Percentiles rank a stretch among this genome's conserved stretches.
These are phyloP conservation scores for Pseudogymnoascus sp. DNA, from an alignment of 2,329 filamentous ascomycete species.

Conservation along the genomic window DNA sequence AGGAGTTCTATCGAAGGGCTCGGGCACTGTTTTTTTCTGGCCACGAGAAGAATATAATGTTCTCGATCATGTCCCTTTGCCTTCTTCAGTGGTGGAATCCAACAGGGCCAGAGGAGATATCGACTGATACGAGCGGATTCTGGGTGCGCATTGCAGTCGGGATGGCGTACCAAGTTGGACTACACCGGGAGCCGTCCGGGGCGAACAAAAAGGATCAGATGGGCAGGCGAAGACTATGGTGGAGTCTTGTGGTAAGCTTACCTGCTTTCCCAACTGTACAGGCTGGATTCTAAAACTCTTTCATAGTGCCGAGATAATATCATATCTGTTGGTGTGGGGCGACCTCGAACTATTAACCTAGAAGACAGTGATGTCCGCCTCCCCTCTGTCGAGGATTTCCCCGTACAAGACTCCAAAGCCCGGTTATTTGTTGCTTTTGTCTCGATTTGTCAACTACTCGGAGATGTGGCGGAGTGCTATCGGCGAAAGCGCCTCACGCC, in stretches of 20 bases:
- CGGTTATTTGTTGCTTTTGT: slow-evolving; percentile 9
- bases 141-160: slow-evolving; percentile 35
- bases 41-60: slow-evolving; percentile 27
- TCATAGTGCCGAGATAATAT: slow-evolving; percentile 30
- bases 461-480: slow-evolving; percentile 6
- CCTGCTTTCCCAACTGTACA: not conserved
- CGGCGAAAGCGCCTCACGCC: slow-evolving; percentile 6
- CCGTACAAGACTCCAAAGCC: not conserved
- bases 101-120: slow-evolving; percentile 28
- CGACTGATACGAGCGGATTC: slow-evolving; percentile 35
- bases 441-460: slow-evolving; percentile 7
- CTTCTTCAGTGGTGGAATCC: slow-evolving; percentile 31
- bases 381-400: slow-evolving; percentile 10
- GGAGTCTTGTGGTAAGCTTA: slow-evolving; percentile 32
- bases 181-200: slow-evolving; percentile 33
- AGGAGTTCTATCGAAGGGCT: slow-evolving; percentile 29
- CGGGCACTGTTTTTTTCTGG: slow-evolving; percentile 28
- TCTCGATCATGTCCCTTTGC: slow-evolving; percentile 25
- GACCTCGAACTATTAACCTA: slow-evolving; percentile 9
- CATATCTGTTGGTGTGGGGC: slow-evolving; percentile 29
- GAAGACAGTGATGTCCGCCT: slow-evolving; percentile 7
- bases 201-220: slow-evolving; percentile 26
- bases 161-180: slow-evolving; percentile 35
- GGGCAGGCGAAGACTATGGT: slow-evolving; percentile 34
- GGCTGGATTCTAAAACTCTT: not conserved